Base-by-base conservation (phyloP, 768 basidiomycete species). In the Postia placenta region DNA sequence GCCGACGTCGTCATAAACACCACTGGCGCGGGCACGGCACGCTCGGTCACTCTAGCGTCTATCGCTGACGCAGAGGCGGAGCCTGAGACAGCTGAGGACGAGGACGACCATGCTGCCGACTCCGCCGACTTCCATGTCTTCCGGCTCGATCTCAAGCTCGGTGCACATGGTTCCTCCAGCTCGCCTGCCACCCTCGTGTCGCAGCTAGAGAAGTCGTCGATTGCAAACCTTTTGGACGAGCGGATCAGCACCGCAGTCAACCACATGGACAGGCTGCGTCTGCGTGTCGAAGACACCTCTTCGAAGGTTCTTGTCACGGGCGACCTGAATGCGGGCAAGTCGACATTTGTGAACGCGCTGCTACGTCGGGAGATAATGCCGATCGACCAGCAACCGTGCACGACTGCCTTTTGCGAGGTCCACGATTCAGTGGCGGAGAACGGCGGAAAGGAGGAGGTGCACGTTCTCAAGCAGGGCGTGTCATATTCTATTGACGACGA, bases 221-320 rank as follows among this genome's bases (percentile, higher is more conserved):
- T 98, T 53, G 89, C 94, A 40, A 90, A 89, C 48, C 80, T 99
- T 35, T 69, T 98, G 37, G 90, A 92, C 63, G 90, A 90, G 50
- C 84, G 92, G 33, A 81, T 99, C 58, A 71, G 72, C 14, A 67
- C 81, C 20, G 80, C 92, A 19, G 67, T 89, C 48, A 74, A 75
- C 20, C 93, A 97, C 63, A 79, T 98, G 51, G 78, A 86, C 51
- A 87, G 86, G 57, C 84, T 99, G 53, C 85, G 85, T 27, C 75
- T 80, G 43, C 90, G 96, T 35, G 83, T 98, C 12, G 75, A 87
- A 64, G 94, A 97, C 65, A 92, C 84, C 5, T 87, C 91, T 1
- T 95, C 92, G 60, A 92, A 96, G 65, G 92, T 99, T 43, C 82
- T 99, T 55, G 92, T 99, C 50, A 98, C 96, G 20, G 96, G 96